Evolutionary conservation across 163 green algal species (phyloP).

Genomic region (Scenedesmus sp.): DNA sequence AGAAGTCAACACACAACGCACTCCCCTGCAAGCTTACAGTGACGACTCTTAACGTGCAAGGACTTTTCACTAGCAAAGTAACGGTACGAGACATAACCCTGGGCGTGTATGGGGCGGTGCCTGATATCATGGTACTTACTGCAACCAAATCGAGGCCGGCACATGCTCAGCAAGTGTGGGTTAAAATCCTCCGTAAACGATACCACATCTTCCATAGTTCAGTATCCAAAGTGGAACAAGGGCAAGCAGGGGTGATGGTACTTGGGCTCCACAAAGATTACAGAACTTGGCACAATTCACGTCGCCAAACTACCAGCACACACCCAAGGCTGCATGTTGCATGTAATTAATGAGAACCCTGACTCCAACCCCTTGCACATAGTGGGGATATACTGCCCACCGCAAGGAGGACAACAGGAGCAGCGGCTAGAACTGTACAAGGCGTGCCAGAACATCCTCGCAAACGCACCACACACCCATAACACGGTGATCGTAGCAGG

Average conservation of each 20-base stretch:
- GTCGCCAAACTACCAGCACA: not conserved
- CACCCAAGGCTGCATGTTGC: not conserved
- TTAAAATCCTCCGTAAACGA: not conserved
- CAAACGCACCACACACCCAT: not conserved
- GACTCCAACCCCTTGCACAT: slow-evolving; percentile 1
- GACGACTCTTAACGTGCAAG: slow-evolving; percentile 7
- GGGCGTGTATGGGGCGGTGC: not conserved
- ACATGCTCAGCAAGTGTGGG: not conserved
- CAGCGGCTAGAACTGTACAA: not conserved
- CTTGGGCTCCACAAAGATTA: not conserved
- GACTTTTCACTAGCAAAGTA: not conserved
- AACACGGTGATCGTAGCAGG: not conserved
- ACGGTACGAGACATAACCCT: not conserved
- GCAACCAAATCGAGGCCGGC: not conserved
- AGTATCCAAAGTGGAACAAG: not conserved
- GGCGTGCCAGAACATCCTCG: not conserved
- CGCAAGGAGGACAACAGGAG: not conserved
- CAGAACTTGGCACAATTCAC: too few relatives aligned
- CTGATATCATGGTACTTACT: not conserved
- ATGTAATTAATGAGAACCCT: not conserved
- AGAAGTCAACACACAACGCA: too few relatives aligned
- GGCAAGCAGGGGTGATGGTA: not conserved
- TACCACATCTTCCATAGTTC: not conserved
- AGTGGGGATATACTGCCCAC: slow-evolving; percentile 7
- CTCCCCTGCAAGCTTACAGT: not conserved